Base-by-base conservation (phyloP, 345 rosid genomes). In the Hibiscus syriacus region DNA sequence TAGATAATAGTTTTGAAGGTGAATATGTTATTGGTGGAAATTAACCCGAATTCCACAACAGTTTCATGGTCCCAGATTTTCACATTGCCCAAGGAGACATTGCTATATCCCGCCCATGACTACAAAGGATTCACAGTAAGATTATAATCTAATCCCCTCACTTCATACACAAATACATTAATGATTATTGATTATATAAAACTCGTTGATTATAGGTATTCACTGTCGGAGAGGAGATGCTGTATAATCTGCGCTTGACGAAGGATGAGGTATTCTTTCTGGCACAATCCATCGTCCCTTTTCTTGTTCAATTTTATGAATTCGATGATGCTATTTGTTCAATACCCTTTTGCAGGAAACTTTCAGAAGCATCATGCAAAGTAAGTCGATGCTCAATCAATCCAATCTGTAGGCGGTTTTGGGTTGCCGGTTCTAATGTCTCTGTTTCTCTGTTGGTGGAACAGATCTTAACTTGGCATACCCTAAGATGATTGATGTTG, bases 41-140 rank as follows among this genome's bases (percentile, higher is more conserved):
- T n/a, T n/a, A n/a, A n/a, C n/a, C n/a, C n/a, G n/a, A n/a, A n/a
- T n/a, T n/a, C n/a, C n/a, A n/a, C n/a, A n/a, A n/a, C n/a, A n/a
- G n/a, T n/a, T n/a, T 58, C 69, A 19, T 60, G 67, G 39, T 19
- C 56, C 67, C 85, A 94, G 99, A 91, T 94, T 25, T 89, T 94
- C 67, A 79, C 89, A 36, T 79, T 94, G 81, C 97, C 95, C 1
- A 84, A 85, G 79, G 93, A 94, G 52, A 87, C 99, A 49, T 74
- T 84, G 82, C 68, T 94, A 54, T 94, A 91, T 78, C 97, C 97
- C 41, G 96, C 84, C 70, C 99, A 94, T 76, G 99, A 94, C 76
- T 94, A 94, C 84, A 89, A 77, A 74, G 97, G 99, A 46, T 91
- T 85, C 77, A 70, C 86, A 27, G 99, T 93, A 84, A 74, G 83